Percentiles rank a stretch among this genome's conserved stretches.
Conservation (phyloP, 2,329 filamentous ascomycete species). For the Alternaria rosae region DNA sequence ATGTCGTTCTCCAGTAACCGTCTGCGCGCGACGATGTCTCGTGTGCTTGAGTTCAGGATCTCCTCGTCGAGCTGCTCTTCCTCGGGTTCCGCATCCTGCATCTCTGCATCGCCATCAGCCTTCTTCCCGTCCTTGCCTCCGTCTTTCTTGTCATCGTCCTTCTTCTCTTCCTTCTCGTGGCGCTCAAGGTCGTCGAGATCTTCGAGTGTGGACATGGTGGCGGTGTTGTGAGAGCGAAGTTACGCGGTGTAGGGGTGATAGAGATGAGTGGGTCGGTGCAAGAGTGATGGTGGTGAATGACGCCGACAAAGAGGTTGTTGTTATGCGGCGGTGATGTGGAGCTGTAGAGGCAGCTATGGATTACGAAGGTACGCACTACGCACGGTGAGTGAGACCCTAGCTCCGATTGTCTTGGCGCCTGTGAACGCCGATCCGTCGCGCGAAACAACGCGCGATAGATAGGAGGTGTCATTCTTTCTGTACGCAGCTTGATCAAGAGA, state of each 20-base stretch:
- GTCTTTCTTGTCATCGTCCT: constrained; percentile 61
- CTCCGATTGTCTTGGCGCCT: constrained; percentile 14
- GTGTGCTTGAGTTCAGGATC: constrained; percentile 89
- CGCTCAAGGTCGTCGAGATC: constrained; percentile 90
- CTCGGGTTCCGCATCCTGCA: constrained; percentile 79
- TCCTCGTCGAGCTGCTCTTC: constrained; percentile 87
- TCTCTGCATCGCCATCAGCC: constrained; percentile 79
- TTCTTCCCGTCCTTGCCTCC: constrained; percentile 65
- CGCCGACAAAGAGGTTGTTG: constrained; percentile 12
- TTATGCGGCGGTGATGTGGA: constrained; percentile 28
- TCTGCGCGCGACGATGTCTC: constrained; percentile 90
- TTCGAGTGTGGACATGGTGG: constrained; percentile 84
- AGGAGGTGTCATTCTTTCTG: not conserved
- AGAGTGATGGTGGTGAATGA: constrained; percentile 6
- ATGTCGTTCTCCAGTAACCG: constrained; percentile 96
- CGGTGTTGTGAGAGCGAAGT: constrained; percentile 26
- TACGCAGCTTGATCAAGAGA: not conserved
- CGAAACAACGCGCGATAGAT: not conserved
- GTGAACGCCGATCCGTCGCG: constrained; percentile 13
- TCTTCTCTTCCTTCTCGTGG: constrained; percentile 75
- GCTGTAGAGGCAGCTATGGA: constrained; percentile 46
- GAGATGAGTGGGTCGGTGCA: not conserved
- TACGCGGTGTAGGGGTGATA: not conserved
- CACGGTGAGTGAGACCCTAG: constrained; percentile 18
- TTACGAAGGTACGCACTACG: constrained; percentile 39